Evolutionary conservation across 2,329 filamentous ascomycete species (phyloP).

Genomic region (Mycogone perniciosa): DNA sequence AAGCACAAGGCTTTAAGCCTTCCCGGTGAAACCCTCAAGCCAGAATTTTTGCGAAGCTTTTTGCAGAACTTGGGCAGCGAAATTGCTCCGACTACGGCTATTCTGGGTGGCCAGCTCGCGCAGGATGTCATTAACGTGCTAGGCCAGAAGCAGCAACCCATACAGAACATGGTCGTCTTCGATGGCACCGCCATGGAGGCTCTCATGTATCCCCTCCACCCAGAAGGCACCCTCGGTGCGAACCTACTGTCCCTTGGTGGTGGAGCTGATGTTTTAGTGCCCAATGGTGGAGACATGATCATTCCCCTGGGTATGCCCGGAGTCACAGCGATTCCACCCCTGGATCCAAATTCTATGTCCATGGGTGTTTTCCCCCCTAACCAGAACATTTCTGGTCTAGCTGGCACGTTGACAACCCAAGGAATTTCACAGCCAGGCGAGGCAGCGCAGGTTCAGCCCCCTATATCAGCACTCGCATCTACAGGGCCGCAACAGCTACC

Average conservation of each 20-base stretch:
- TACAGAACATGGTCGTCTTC: slow-evolving; percentile 91
- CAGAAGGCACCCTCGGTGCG: slow-evolving; percentile 50
- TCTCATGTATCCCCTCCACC: slow-evolving; percentile 75
- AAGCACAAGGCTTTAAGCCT: slow-evolving; percentile 71
- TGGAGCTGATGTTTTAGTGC: slow-evolving; percentile 13
- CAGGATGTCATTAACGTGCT: slow-evolving; percentile 98
- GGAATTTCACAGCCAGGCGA: not conserved
- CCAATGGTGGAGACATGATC: slow-evolving; percentile 21
- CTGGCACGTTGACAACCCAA: not conserved
- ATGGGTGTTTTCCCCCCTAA: not conserved
- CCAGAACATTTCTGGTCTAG: not conserved
- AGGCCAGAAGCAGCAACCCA: slow-evolving; percentile 82
- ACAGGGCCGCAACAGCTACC: too few relatives aligned
- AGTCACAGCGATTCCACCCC: not conserved
- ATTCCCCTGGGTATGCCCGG: slow-evolving; percentile 13
- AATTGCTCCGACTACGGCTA: slow-evolving; percentile 78
- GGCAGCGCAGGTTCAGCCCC: not conserved
- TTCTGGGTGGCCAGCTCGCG: slow-evolving; percentile 82
- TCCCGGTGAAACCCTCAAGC: slow-evolving; percentile 58
- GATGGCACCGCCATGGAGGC: slow-evolving; percentile 77
- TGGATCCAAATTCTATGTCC: not conserved
- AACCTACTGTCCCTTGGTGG: slow-evolving; percentile 34
- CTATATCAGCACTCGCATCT: too few relatives aligned
- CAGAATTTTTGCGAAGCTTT: slow-evolving; percentile 75
- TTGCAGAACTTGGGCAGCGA: slow-evolving; percentile 80